Conservation (phyloP, 805 yeast genomes). For the Wickerhamomyces strasburgensis region DNA sequence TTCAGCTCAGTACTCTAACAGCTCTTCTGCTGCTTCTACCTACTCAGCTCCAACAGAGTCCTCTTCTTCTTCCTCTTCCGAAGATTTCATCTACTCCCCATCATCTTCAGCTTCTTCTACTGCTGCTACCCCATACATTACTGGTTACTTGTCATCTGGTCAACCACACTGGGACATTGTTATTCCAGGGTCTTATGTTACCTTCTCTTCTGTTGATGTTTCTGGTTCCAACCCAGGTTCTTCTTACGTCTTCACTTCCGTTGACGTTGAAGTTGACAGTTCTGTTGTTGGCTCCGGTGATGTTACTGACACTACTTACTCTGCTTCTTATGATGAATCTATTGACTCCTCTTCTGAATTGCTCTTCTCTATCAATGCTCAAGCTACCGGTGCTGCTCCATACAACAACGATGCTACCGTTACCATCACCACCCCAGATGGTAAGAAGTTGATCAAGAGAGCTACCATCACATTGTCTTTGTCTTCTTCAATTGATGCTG, state of each 20-base stretch:
- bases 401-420: constrained; percentile 13
- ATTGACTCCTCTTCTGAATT: constrained; percentile 10
- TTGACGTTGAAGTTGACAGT: constrained; percentile 15
- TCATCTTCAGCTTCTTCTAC: constrained; percentile 16
- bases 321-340: constrained; percentile 10
- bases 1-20: constrained; percentile 4
- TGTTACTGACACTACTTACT: constrained; percentile 12
- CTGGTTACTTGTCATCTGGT: constrained; percentile 23
- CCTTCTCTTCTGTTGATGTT: constrained; percentile 19
- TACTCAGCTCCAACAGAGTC: constrained; percentile 1
- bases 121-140: constrained; percentile 19
- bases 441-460: constrained; percentile 9
- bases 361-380: constrained; percentile 13
- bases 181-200: constrained; percentile 21
- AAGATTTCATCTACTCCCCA: constrained; percentile 17
- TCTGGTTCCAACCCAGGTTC: constrained; percentile 19
- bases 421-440: constrained; percentile 17
- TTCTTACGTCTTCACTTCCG: constrained; percentile 17
- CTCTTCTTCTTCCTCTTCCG: constrained; percentile 5
- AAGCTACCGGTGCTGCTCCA: constrained; percentile 21
- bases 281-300: constrained; percentile 7
- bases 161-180: constrained; percentile 24
- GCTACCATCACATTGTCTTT: not conserved
- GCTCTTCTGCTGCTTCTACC: constrained; percentile 5
- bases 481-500: not conserved